Conservation (phyloP, 192 early-diverging fungal genomes). For the Coemansia sp. region DNA sequence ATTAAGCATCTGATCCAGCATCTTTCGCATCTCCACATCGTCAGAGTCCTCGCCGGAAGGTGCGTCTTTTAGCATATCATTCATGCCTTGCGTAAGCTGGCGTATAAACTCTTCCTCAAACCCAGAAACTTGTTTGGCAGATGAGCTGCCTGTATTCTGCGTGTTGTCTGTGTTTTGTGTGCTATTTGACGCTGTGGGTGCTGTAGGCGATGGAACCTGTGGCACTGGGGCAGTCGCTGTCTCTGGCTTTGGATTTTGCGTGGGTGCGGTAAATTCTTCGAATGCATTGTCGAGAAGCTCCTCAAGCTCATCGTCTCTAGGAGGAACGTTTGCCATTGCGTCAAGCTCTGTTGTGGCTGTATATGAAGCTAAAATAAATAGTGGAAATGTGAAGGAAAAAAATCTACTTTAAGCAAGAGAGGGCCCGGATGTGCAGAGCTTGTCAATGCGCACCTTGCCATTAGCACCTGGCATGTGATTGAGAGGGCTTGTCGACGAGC, state of each 20-base stretch:
- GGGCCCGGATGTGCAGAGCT: too few relatives aligned
- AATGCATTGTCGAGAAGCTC: conserved; percentile 73
- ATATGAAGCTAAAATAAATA: neutral
- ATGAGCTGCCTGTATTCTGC: conserved; percentile 11
- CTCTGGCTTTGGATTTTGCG: conserved; percentile 45
- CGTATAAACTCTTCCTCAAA: conserved; percentile 72
- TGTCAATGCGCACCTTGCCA: neutral
- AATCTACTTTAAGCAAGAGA: neutral
- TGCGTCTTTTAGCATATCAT: conserved; percentile 54
- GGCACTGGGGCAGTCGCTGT: conserved; percentile 10
- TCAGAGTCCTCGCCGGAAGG: conserved; percentile 17
- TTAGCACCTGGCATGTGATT: neutral
- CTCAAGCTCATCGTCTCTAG: conserved; percentile 65
- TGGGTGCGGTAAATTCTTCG: conserved; percentile 64
- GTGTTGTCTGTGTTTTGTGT: conserved; percentile 13
- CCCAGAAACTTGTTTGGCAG: conserved; percentile 23
- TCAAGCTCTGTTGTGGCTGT: neutral
- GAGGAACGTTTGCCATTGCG: conserved; percentile 36
- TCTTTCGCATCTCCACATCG: conserved; percentile 62
- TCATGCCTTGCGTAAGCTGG: conserved; percentile 80
- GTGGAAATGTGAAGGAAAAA: neutral
- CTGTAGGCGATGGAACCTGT: neutral
- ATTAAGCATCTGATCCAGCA: conserved; percentile 75
- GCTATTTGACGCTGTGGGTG: conserved; percentile 12
- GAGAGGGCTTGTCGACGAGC: neutral